phyloP scores from a whole-genome alignment of 306 rosid species.

The Carpinus viminea region DNA sequence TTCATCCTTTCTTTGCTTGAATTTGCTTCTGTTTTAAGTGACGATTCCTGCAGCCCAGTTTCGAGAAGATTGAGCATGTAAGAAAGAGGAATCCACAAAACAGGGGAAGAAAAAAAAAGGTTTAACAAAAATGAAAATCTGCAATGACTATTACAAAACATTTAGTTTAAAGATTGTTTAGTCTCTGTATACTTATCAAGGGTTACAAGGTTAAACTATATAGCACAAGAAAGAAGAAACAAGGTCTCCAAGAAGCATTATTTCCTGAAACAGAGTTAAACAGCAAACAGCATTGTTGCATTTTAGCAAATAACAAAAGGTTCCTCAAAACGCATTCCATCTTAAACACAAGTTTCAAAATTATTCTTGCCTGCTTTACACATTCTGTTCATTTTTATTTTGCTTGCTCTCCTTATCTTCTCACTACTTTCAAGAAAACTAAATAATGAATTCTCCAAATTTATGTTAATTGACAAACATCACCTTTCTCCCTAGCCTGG shows the following conservation, averaged over 20 bases:
- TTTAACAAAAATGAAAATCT: neutral
- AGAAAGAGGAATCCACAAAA: slow-evolving; percentile 5
- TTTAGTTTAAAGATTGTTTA: neutral
- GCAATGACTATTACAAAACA: neutral
- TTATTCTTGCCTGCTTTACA: no score
- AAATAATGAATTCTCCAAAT: no score
- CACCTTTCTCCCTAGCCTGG: no score
- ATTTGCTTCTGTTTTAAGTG: slow-evolving; percentile 14
- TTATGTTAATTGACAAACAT: no score
- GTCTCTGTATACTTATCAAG: neutral
- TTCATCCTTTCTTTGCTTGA: slow-evolving; percentile 15
- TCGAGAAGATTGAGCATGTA: neutral
- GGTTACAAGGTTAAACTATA: neutral
- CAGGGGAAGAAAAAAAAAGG: no score
- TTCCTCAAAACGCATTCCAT: no score
- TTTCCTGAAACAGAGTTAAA: neutral
- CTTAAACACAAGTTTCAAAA: no score
- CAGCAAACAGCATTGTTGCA: neutral
- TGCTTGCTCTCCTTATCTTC: no score
- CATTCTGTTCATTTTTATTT: no score
- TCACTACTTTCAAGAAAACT: no score
- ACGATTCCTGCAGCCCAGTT: slow-evolving; percentile 17
- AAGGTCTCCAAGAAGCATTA: neutral
- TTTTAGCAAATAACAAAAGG: no score
- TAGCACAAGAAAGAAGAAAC: neutral